These are phyloP conservation scores for Zea mays DNA, from an alignment of 176 grass and related monocot genomes.

Conservation along the genomic window Zm-B73-REFERENCE-NAM-5.0 NC_050096.1:26291501-26292000, in stretches of 20 bases:
- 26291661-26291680: slow-evolving; percentile 95
- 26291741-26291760: slow-evolving; percentile 96
- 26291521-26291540: neutral
- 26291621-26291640: slow-evolving; percentile 74
- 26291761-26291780: slow-evolving; percentile 95
- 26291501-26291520: neutral
- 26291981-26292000: neutral
- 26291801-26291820: slow-evolving; percentile 77
- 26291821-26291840: slow-evolving; percentile 92
- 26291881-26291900: neutral
- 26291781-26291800: slow-evolving; percentile 85
- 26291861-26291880: neutral
- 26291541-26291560: neutral
- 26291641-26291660: slow-evolving; percentile 86
- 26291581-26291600: slow-evolving; percentile 99
- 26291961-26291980: neutral
- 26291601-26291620: slow-evolving; percentile 81
- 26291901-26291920: slow-evolving; percentile 12
- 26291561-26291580: neutral
- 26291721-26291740: slow-evolving; percentile 91
- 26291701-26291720: slow-evolving; percentile 80
- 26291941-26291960: neutral
- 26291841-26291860: slow-evolving; percentile 81
- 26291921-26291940: neutral
- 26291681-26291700: slow-evolving; percentile 93